Percentiles rank a stretch among this genome's conserved stretches.
Conservation (phyloP, 257 asterid species). For the Ajuga chamaepitys region DNA sequence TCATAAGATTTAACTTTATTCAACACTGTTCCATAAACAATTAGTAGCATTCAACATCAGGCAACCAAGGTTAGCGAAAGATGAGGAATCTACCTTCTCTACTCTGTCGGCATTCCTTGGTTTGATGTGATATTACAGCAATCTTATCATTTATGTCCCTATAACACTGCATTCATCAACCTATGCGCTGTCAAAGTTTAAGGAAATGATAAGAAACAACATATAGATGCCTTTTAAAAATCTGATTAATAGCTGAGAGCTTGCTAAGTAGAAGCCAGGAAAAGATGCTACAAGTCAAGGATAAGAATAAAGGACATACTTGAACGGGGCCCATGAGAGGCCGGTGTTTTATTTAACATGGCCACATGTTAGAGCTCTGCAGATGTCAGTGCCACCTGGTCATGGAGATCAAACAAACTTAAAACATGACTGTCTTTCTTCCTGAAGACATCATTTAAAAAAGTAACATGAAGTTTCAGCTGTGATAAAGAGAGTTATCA, state of each 20-base stretch:
- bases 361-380: background rate
- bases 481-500: background rate
- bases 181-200: conserved; percentile 31
- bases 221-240: background rate
- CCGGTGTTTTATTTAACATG: background rate
- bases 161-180: conserved; percentile 35
- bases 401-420: background rate
- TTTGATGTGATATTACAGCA: conserved; percentile 32
- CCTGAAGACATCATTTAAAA: background rate
- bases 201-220: background rate
- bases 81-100: conserved; percentile 5
- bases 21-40: background rate
- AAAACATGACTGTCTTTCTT: background rate
- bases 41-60: background rate
- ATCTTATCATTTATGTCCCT: conserved; percentile 36
- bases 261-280: background rate
- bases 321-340: conserved; percentile 3
- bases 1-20: background rate
- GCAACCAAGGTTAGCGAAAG: background rate
- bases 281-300: background rate
- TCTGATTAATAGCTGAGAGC: background rate
- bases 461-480: background rate
- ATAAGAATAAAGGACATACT: conserved; percentile 1
- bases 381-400: background rate
- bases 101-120: background rate